Percentiles rank a stretch among this genome's conserved stretches.
Conservation (phyloP, 1,284 basidiomycete genomes). For the Puccinia horiana region DNA sequence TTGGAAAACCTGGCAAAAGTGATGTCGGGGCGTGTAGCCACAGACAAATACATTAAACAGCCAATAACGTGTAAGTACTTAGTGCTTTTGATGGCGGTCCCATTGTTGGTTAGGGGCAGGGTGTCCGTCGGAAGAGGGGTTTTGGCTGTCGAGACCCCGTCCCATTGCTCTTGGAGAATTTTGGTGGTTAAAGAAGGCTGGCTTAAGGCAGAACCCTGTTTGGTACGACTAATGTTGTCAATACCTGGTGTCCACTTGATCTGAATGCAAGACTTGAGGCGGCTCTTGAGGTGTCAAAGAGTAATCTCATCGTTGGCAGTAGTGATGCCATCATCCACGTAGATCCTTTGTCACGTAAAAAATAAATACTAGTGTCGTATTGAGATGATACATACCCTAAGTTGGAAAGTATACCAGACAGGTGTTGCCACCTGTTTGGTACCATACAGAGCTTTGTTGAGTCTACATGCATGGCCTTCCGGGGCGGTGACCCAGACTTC, state of each 20-base stretch:
- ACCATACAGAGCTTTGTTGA: conserved; percentile 20
- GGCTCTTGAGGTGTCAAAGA: not conserved
- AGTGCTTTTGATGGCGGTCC: not conserved
- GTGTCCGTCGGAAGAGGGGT: not conserved
- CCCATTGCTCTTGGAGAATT: conserved; percentile 6
- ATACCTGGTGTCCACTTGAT: conserved; percentile 7
- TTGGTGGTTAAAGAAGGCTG: not conserved
- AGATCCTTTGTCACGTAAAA: not conserved
- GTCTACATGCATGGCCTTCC: not conserved
- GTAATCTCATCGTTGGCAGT: not conserved
- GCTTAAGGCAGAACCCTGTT: not conserved
- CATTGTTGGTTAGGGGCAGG: not conserved
- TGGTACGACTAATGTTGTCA: not conserved
- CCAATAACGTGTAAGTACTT: not conserved
- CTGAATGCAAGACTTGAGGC: not conserved
- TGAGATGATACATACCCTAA: not conserved
- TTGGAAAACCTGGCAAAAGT: not conserved
- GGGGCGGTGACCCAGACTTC: conserved; percentile 7
- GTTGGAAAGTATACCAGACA: not conserved
- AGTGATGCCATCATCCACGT: conserved; percentile 27
- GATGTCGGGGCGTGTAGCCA: not conserved
- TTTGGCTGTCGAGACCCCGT: not conserved
- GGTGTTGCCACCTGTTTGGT: conserved; percentile 34
- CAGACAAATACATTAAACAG: not conserved
- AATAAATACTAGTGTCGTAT: not conserved